Evolutionary conservation across 2,329 filamentous ascomycete genomes (phyloP), one percentile per base, ranked within the genome.

Genomic region (Xylariomycetidae sp.): DNA sequence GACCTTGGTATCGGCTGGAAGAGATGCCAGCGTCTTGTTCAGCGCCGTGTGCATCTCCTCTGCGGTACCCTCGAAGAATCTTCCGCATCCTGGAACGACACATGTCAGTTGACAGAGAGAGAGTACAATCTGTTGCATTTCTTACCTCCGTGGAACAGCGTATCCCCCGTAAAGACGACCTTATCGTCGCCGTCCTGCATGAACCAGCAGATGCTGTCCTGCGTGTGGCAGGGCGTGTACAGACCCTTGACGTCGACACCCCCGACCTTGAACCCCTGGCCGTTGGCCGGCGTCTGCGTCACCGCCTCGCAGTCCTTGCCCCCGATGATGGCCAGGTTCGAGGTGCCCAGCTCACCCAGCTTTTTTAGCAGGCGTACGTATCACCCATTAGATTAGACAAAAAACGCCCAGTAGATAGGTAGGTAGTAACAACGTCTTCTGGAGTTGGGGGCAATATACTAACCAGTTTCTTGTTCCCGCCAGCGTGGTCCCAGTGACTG

Each of bases 161-260:
- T 98, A 58, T 98, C 92, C 8, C 92, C 92, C 0, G 92, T 97
- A 56, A 98, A 98, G 3, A 98, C 88, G 6, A 75, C 89, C 50
- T 77, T 81, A 36, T 74, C 66, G 30, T 77, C 68, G 14, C 79
- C 81, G 53, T 98, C 90, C 62, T 95, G 78, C 69, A 92, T 80
- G 49, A 81, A 87, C 68, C 82, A 98, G 70, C 92, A 98, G 57
- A 98, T 95, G 61, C 89, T 96, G 66, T 98, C 92, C 66, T 96
- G 89, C 2, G 92, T 98, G 59, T 98, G 92, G 61, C 92, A 98
- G 2, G 92, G 92, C 10, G 92, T 98, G 63, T 97, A 85, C n/a
- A 97, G 69, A 16, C 86, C 85, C 56, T 77, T 90, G 37, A 96
- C 83, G 11, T 75, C 73, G 59, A 98, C 92, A 47, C 74, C 73